phyloP scores from a whole-genome alignment of 148 eudicot genomes.

The Fagopyrum esculentum region DNA sequence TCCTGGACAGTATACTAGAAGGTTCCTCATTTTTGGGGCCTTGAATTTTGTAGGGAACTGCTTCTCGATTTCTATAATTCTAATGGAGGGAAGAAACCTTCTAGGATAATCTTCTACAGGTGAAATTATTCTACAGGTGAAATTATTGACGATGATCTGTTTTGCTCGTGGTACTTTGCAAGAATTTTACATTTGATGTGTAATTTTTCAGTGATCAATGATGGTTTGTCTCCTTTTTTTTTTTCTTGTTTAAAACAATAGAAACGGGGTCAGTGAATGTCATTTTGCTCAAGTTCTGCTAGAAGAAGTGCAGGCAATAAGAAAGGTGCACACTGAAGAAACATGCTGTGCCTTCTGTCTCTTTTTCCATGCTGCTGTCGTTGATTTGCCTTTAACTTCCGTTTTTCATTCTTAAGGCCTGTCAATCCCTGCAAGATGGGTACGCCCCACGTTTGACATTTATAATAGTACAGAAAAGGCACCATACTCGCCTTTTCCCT shows the following conservation, averaged over 20 bases:
- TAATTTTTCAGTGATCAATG: background rate
- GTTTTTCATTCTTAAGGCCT: conserved; percentile 40
- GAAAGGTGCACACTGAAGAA: conserved; percentile 37
- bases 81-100: conserved; percentile 28
- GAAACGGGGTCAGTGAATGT: conserved; percentile 92
- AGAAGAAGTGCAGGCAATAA: conserved; percentile 63
- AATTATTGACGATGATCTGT: background rate
- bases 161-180: background rate
- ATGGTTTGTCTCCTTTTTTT: background rate
- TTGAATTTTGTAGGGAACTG: conserved; percentile 39
- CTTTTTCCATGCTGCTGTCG: background rate
- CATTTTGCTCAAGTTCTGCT: conserved; percentile 65
- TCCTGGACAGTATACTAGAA: background rate
- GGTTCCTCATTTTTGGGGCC: background rate
- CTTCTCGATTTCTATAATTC: conserved; percentile 27
- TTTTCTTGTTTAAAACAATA: conserved; percentile 11
- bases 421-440: conserved; percentile 36
- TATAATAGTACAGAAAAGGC: conserved; percentile 85
- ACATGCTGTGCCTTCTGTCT: background rate
- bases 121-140: conserved; percentile 40
- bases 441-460: conserved; percentile 68
- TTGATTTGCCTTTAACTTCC: background rate
- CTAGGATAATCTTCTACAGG: conserved; percentile 75
- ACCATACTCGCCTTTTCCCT: conserved; percentile 83
- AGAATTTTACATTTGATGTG: too few species aligned